Evolutionary conservation across 148 eudicot species (phyloP), one percentile per base, ranked within the genome.

Genomic region (Rhododendron ferrugineum): DNA sequence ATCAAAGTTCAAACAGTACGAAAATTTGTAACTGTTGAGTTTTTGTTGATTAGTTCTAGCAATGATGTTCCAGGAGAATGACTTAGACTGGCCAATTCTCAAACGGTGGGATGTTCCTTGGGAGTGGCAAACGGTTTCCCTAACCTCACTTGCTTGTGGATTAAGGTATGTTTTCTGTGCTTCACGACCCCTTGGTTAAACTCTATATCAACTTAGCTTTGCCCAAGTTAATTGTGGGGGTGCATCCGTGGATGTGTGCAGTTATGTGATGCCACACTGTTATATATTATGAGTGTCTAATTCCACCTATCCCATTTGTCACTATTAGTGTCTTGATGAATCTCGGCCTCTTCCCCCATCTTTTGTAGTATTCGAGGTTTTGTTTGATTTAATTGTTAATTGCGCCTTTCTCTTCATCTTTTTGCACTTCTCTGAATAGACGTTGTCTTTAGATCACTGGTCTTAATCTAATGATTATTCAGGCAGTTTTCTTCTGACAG

Each of bases 401-500:
- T 83, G 42, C 11, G 32, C 28, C 64, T 68, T 46, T 16, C 32
- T 30, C 13, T 49, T 23, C 76, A 14, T 78, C 8, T 28, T 11
- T 32, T 37, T 28, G 47, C 49, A 7, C 34, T 20, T 30, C 16
- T 30, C 18, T 80, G 81, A 79, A 50, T 50, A 50, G 20, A 75
- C 23, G 42, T 70, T 80, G 30, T 81, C 8, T 49, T 49, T 70
- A 15, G n/a, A 11, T 44, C 42, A 10, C 14, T 72, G 20, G 78
- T 46, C 80, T 30, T 81, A 86, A 83, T 79, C 93, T 95, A 85
- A 94, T 88, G 18, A 82, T 87, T 88, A 86, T 91, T 88, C 94
- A 93, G 99, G 92, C 96, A 97, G 99, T 93, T 97, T 95, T 90
- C 92, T 92, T 94, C 87, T 97, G 93, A 91, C 99, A 95, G 99